Evolutionary conservation across 176 grass and related monocot species (phyloP).

Genomic region (Lolium multiflorum): DNA sequence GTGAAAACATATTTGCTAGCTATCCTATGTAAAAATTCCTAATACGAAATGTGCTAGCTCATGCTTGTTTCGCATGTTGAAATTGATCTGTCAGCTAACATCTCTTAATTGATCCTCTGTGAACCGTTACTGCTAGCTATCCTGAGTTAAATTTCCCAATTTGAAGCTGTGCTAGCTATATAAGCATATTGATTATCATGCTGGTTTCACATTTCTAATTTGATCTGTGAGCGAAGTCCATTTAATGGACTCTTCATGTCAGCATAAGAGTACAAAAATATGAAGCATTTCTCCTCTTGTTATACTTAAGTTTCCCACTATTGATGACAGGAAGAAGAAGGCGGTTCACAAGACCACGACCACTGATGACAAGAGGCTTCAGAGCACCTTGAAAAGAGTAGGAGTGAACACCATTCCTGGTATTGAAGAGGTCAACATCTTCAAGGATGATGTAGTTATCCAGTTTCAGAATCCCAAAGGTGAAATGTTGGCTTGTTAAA

Average conservation of each 20-base stretch:
- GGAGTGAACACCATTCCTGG: slow-evolving; percentile 72
- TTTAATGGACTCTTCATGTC: background rate
- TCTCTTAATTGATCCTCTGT: no score
- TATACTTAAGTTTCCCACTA: background rate
- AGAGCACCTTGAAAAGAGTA: slow-evolving; percentile 86
- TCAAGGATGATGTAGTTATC: slow-evolving; percentile 78
- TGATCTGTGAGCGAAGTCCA: background rate
- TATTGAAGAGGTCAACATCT: slow-evolving; percentile 91
- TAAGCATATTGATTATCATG: background rate
- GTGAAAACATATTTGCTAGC: background rate
- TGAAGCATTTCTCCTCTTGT: background rate
- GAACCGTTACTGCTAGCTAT: no score
- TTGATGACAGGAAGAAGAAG: slow-evolving; percentile 83
- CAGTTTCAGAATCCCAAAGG: slow-evolving; percentile 82
- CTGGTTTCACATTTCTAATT: background rate
- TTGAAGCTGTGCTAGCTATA: no score
- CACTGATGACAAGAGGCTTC: slow-evolving; percentile 81
- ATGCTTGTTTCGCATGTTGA: background rate
- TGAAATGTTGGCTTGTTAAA: background rate
- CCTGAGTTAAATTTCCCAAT: no score
- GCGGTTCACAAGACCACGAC: slow-evolving; percentile 79
- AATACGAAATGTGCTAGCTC: background rate
- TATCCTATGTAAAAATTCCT: background rate
- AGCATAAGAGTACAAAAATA: background rate
- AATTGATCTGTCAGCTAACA: background rate